phyloP scores from a whole-genome alignment of 768 basidiomycete genomes.

The Mycena filopes region DNA sequence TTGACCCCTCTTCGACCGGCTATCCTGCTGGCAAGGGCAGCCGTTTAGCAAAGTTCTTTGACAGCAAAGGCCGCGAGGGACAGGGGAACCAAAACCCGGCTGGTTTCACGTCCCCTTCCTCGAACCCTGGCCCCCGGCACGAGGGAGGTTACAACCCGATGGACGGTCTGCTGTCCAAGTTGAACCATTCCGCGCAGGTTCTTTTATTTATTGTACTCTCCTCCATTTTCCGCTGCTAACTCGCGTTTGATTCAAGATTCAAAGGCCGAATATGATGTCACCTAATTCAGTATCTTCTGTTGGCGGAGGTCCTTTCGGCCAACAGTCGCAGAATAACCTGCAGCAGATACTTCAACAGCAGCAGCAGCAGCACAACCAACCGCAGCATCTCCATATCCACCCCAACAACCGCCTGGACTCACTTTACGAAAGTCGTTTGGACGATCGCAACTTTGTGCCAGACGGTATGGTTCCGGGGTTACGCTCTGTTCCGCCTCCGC shows the following conservation, averaged over 20 bases:
- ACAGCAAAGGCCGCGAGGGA: constrained; percentile 69
- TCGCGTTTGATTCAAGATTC: constrained; percentile 35
- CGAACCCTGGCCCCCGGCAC: constrained; percentile 57
- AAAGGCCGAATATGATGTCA: constrained; percentile 43
- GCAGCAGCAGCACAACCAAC: constrained; percentile 57
- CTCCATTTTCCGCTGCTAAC: constrained; percentile 1
- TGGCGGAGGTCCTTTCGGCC: constrained; percentile 44
- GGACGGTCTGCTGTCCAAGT: constrained; percentile 86
- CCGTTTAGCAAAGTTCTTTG: constrained; percentile 89
- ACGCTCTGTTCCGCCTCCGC: constrained; percentile 70
- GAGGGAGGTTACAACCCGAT: constrained; percentile 55
- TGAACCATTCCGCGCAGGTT: constrained; percentile 82
- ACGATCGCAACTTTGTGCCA: constrained; percentile 83
- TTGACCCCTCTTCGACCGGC: constrained; percentile 50
- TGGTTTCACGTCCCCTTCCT: constrained; percentile 56
- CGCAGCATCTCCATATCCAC: constrained; percentile 53
- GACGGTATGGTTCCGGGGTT: constrained; percentile 90
- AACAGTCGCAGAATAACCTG: constrained; percentile 49
- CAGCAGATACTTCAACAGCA: constrained; percentile 53
- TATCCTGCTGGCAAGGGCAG: constrained; percentile 75
- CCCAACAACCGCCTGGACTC: constrained; percentile 68
- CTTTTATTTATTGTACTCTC: constrained; percentile 34
- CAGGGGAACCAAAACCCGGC: constrained; percentile 44
- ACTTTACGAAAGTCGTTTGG: constrained; percentile 77
- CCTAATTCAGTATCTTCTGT: constrained; percentile 36